Conservation (phyloP, 306 rosid species). For the Dryas drummondii region DNA sequence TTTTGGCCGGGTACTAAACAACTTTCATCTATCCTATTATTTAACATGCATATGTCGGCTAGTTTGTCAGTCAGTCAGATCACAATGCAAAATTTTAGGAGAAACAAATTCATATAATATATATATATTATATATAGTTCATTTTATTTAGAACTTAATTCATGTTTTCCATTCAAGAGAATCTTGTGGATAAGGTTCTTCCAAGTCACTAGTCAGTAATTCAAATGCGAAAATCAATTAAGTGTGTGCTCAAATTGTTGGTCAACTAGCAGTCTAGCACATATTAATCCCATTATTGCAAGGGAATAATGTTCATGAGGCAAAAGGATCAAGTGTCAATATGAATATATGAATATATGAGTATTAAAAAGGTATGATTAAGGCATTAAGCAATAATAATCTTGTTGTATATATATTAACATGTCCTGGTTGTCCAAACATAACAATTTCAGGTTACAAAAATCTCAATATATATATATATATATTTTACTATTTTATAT, state of each 20-base stretch:
- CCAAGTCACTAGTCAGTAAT: neutral
- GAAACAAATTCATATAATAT: slow-evolving; percentile 26
- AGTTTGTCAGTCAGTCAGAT: slow-evolving; percentile 13
- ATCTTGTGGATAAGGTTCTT: slow-evolving; percentile 39
- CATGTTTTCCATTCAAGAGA: slow-evolving; percentile 23
- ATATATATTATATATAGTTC: too few relatives aligned
- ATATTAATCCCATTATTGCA: neutral
- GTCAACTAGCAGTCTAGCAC: neutral
- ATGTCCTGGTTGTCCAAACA: too few relatives aligned
- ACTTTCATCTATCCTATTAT: neutral
- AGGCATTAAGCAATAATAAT: neutral
- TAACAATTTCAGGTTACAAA: neutral
- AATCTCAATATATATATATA: neutral
- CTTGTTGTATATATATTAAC: neutral
- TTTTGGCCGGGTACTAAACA: neutral
- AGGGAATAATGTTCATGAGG: too few relatives aligned
- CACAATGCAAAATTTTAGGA: slow-evolving; percentile 31
- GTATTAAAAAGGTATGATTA: neutral
- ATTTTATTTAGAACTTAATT: slow-evolving; percentile 6
- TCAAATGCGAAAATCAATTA: neutral
- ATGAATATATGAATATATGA: neutral
- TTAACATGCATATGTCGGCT: slow-evolving; percentile 13
- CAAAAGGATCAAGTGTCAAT: neutral
- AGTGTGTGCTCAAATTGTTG: neutral
- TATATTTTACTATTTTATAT: neutral